Conservation (phyloP, 164 flowering plant genomes). For the Annona cherimola region DNA sequence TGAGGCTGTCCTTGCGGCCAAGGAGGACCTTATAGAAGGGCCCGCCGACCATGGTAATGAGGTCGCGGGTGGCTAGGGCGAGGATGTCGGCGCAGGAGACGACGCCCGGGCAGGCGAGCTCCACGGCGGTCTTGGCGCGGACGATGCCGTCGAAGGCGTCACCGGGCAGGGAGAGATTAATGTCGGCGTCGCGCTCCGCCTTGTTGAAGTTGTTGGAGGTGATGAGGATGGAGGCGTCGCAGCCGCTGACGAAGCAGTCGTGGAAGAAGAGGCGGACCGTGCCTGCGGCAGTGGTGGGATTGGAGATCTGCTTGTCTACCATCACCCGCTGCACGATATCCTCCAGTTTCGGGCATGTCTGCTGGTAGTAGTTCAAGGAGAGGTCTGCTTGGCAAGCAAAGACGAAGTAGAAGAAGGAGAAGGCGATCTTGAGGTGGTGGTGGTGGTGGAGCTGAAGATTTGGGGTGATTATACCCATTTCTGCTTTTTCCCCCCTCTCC, state of each 20-base stretch:
- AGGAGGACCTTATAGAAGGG: conserved; percentile 44
- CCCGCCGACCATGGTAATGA: conserved; percentile 61
- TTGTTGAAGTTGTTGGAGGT: conserved; percentile 44
- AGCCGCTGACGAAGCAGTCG: conserved; percentile 56
- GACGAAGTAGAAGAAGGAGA: conserved; percentile 5
- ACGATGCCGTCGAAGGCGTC: conserved; percentile 62
- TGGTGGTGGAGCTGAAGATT: too few species aligned
- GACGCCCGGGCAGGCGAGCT: conserved; percentile 58
- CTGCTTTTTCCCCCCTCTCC: too few species aligned
- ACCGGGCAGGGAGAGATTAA: conserved; percentile 70
- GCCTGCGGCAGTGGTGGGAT: conserved; percentile 66
- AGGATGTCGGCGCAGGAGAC: conserved; percentile 77
- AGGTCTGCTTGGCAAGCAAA: conserved; percentile 22
- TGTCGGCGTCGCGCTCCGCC: conserved; percentile 67
- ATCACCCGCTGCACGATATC: conserved; percentile 34
- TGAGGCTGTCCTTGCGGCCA: conserved; percentile 55
- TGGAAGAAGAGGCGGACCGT: conserved; percentile 59
- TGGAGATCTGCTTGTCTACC: conserved; percentile 41
- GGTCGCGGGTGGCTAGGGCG: conserved; percentile 52
- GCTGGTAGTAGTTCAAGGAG: conserved; percentile 37
- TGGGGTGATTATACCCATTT: too few species aligned
- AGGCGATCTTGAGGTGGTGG: background rate
- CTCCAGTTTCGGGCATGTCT: conserved; percentile 39
- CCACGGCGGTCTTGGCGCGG: conserved; percentile 54
- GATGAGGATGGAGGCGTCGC: conserved; percentile 59